A percentile compares a stretch with the other conserved stretches of the same genome.
These are phyloP conservation scores for Amaranthus tricolor DNA, from an alignment of 179 eudicot species.

Conservation along the genomic window DNA sequence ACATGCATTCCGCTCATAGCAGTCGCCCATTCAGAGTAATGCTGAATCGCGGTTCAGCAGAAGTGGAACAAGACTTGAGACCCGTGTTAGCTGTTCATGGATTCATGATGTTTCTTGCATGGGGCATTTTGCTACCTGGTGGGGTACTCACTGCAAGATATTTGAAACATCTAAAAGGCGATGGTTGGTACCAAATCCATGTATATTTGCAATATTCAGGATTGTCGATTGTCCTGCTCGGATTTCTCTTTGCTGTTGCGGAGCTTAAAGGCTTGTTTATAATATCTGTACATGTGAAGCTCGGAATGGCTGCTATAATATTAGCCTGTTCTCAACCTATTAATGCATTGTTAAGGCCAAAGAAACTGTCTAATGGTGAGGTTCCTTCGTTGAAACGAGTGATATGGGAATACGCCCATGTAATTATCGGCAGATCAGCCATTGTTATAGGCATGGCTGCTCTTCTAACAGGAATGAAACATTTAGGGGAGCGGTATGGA, in stretches of 20 bases:
- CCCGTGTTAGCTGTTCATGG: conserved; percentile 94
- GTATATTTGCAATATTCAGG: conserved; percentile 91
- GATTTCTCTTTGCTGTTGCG: conserved; percentile 92
- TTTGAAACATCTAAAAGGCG: conserved; percentile 75
- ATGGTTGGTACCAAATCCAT: conserved; percentile 81
- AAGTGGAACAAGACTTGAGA: conserved; percentile 82
- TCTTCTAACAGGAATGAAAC: conserved; percentile 81
- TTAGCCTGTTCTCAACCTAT: conserved; percentile 71
- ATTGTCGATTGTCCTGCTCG: conserved; percentile 65
- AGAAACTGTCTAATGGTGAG: conserved; percentile 59
- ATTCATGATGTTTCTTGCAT: conserved; percentile 95
- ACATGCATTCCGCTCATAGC: conserved; percentile 87
- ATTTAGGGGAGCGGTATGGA: conserved; percentile 78
- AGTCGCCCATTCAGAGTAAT: conserved; percentile 71
- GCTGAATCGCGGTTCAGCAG: conserved; percentile 84
- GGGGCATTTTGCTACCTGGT: conserved; percentile 89
- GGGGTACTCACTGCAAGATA: conserved; percentile 83
- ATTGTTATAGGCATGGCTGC: conserved; percentile 69
- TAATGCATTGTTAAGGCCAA: conserved; percentile 75
- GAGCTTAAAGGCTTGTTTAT: conserved; percentile 80
- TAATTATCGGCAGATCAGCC: conserved; percentile 63
- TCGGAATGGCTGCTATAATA: conserved; percentile 65
- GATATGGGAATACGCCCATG: conserved; percentile 81
- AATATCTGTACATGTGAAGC: conserved; percentile 70
- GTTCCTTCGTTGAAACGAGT: conserved; percentile 46